Evolutionary conservation across 2,329 filamentous ascomycete species (phyloP).

Genomic region (Colletotrichum lentis): DNA sequence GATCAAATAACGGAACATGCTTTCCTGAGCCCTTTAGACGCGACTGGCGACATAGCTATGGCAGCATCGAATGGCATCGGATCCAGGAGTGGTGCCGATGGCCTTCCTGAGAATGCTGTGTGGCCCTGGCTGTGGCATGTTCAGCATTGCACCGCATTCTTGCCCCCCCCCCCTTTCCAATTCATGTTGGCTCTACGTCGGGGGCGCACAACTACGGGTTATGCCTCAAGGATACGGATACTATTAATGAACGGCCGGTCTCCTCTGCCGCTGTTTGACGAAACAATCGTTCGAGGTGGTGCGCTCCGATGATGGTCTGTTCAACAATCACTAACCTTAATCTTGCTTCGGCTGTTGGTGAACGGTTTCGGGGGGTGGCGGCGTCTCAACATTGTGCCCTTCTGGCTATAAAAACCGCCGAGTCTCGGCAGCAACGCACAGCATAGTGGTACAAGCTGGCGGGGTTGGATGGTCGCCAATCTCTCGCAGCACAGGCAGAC

Average conservation of each 20-base stretch:
- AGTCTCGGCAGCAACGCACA: slow-evolving; percentile 1
- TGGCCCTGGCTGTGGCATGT: background rate
- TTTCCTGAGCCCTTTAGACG: background rate
- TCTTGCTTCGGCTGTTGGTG: slow-evolving; percentile 15
- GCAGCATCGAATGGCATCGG: slow-evolving; percentile 12
- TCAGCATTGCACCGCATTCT: slow-evolving; percentile 6
- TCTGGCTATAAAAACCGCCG: background rate
- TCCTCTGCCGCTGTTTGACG: background rate
- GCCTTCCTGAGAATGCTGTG: slow-evolving; percentile 9
- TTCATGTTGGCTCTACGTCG: background rate
- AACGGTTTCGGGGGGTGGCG: slow-evolving; percentile 7
- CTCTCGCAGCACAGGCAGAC: background rate
- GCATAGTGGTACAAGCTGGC: background rate
- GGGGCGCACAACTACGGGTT: background rate
- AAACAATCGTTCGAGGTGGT: slow-evolving; percentile 11
- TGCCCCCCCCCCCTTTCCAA: no score
- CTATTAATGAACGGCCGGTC: no score
- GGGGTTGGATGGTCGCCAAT: background rate
- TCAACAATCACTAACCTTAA: slow-evolving; percentile 18
- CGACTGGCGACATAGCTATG: slow-evolving; percentile 18
- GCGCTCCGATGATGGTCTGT: slow-evolving; percentile 5
- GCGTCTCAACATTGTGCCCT: slow-evolving; percentile 11
- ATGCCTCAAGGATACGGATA: background rate
- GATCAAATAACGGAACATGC: slow-evolving; percentile 1
- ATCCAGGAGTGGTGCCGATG: slow-evolving; percentile 1